These are phyloP conservation scores for Phoenix dactylifera DNA, from an alignment of 176 grass and related monocot genomes.

Conservation along the genomic window DNA sequence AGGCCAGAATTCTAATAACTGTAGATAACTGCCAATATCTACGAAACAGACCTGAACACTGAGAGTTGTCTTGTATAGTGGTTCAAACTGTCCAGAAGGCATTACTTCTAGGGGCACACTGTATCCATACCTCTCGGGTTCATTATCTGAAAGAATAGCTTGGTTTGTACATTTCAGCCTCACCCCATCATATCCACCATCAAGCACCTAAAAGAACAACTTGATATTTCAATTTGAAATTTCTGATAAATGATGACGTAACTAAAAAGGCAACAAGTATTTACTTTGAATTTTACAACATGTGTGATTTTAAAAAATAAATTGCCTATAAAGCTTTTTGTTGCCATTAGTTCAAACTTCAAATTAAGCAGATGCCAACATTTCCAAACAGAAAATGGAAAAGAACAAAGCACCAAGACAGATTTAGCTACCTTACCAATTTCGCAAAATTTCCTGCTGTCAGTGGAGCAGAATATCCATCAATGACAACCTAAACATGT, in stretches of 20 bases:
- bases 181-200: slow-evolving; percentile 71
- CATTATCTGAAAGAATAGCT: slow-evolving; percentile 69
- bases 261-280: not conserved
- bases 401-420: slow-evolving; percentile 2
- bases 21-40: too few species aligned
- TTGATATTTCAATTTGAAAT: not conserved
- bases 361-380: too few species aligned
- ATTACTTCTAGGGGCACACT: slow-evolving; percentile 74
- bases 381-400: too few species aligned
- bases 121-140: slow-evolving; percentile 47
- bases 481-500: slow-evolving; percentile 52
- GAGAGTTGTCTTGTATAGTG: slow-evolving; percentile 73
- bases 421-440: slow-evolving; percentile 80
- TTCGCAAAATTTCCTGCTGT: slow-evolving; percentile 85
- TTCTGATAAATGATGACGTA: not conserved
- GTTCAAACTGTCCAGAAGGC: slow-evolving; percentile 93
- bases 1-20: not conserved
- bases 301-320: too few species aligned
- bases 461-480: slow-evolving; percentile 85
- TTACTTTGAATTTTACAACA: too few species aligned
- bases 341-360: too few species aligned
- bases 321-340: too few species aligned
- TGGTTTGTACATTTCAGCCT: slow-evolving; percentile 73
- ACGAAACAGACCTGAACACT: slow-evolving; percentile 55
- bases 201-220: slow-evolving; percentile 60